These are phyloP conservation scores for Pseudoturritis turrita DNA, from an alignment of 345 rosid genomes.

Conservation along the genomic window DNA sequence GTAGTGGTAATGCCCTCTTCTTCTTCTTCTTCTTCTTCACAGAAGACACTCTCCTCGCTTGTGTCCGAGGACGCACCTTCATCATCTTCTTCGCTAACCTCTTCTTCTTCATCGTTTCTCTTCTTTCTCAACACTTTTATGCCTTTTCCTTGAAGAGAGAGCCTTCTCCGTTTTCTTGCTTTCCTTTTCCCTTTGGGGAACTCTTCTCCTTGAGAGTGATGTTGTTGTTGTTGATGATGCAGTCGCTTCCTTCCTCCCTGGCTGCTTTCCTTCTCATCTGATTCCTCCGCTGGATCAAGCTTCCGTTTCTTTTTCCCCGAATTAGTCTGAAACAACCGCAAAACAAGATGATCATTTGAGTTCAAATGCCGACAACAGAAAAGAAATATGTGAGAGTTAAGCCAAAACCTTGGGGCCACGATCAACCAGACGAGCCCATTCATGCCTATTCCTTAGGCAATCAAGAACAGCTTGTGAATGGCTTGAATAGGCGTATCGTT, in stretches of 20 bases:
- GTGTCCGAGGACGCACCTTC: slow-evolving; percentile 56
- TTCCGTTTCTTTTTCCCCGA: slow-evolving; percentile 81
- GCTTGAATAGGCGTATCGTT: slow-evolving; percentile 94
- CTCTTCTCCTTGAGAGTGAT: slow-evolving; percentile 71
- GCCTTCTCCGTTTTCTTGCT: slow-evolving; percentile 77
- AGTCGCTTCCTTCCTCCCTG: slow-evolving; percentile 45
- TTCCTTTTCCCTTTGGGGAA: slow-evolving; percentile 92
- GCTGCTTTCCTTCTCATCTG: slow-evolving; percentile 60
- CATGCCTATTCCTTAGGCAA: slow-evolving; percentile 91
- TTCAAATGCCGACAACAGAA: neutral
- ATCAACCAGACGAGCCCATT: slow-evolving; percentile 96
- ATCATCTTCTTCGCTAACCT: slow-evolving; percentile 31
- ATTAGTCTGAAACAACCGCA: slow-evolving; percentile 54
- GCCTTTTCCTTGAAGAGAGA: slow-evolving; percentile 77
- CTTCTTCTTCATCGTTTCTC: slow-evolving; percentile 48
- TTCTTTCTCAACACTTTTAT: slow-evolving; percentile 61
- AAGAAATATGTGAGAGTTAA: neutral
- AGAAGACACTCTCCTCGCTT: slow-evolving; percentile 68
- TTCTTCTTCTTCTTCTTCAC: slow-evolving; percentile 59
- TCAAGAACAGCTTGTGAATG: slow-evolving; percentile 99
- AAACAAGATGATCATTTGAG: neutral
- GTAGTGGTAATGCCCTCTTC: neutral
- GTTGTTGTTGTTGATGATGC: slow-evolving; percentile 2
- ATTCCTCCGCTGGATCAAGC: slow-evolving; percentile 67
- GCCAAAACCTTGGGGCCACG: slow-evolving; percentile 92